Conservation (phyloP, 1,139 yeast species). For the Candida frijolesensis region DNA sequence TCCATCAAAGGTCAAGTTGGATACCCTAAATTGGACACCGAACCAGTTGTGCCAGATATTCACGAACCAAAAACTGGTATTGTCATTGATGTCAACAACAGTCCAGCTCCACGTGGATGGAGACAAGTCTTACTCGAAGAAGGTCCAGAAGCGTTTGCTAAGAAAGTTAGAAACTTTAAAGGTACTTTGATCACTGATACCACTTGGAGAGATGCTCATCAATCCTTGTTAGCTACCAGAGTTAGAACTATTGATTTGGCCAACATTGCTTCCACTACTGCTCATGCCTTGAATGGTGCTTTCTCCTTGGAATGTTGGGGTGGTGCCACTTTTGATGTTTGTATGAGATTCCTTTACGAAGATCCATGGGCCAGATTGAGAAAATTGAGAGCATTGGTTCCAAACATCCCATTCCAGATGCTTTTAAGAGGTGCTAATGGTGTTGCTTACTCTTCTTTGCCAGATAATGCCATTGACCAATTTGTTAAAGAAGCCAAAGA, state of each 20-base stretch:
- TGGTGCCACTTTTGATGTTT: conserved; percentile 98
- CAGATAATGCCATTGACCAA: conserved; percentile 98
- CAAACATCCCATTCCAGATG: conserved; percentile 99
- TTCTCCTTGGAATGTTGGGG: conserved; percentile 99
- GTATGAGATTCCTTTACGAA: conserved; percentile 97
- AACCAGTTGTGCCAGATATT: conserved; percentile 74
- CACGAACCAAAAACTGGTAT: conserved; percentile 60
- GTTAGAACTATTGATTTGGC: conserved; percentile 91
- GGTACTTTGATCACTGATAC: conserved; percentile 97
- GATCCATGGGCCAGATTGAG: conserved; percentile 98
- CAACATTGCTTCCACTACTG: conserved; percentile 92
- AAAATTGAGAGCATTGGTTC: conserved; percentile 83
- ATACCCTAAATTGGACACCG: conserved; percentile 74
- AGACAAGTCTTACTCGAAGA: conserved; percentile 79
- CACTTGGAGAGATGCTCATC: conserved; percentile 99
- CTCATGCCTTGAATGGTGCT: conserved; percentile 86
- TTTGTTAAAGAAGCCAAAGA: conserved; percentile 93
- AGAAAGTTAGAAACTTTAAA: conserved; percentile 77
- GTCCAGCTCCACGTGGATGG: conserved; percentile 80
- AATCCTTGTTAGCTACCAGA: conserved; percentile 95
- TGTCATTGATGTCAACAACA: conserved; percentile 55
- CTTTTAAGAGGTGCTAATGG: conserved; percentile 98
- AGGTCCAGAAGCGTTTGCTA: conserved; percentile 90
- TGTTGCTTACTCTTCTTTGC: conserved; percentile 95
- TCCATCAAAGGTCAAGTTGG: conserved; percentile 96